Evolutionary conservation across 305 asterid species (phyloP).

Genomic region (Fraxinus floribunda): DNA sequence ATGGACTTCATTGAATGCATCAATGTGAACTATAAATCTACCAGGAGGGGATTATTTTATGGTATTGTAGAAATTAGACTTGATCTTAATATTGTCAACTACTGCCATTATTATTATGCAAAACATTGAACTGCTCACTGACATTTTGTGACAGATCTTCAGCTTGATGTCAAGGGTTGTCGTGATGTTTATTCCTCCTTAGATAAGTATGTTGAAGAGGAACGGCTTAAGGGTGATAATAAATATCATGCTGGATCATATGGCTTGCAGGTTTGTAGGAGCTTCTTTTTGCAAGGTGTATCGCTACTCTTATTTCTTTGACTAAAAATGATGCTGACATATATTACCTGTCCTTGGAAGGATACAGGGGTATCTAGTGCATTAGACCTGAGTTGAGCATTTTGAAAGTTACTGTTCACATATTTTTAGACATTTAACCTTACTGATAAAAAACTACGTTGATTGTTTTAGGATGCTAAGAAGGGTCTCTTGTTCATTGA

Average conservation of each 20-base stretch:
- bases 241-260: conserved; percentile 53
- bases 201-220: conserved; percentile 58
- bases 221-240: conserved; percentile 57
- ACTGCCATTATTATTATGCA: conserved; percentile 2
- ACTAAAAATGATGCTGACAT: neutral
- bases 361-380: neutral
- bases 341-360: neutral
- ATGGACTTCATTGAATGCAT: conserved; percentile 67
- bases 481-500: conserved; percentile 57
- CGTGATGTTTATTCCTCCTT: conserved; percentile 58
- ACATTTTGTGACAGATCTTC: conserved; percentile 49
- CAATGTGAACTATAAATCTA: conserved; percentile 55
- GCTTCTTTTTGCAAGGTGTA: conserved; percentile 1
- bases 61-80: conserved; percentile 37
- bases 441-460: neutral
- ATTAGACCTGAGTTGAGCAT: neutral
- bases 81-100: conserved; percentile 17
- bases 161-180: conserved; percentile 71
- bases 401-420: neutral
- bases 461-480: conserved; percentile 59
- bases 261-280: conserved; percentile 57
- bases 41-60: conserved; percentile 59
- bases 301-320: neutral
- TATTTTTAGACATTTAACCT: neutral
- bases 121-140: neutral